A percentile compares a stretch with the other conserved stretches of the same genome.
phyloP scores from a whole-genome alignment of 2,329 filamentous ascomycete species.

The Cladosporium oxysporum region DNA sequence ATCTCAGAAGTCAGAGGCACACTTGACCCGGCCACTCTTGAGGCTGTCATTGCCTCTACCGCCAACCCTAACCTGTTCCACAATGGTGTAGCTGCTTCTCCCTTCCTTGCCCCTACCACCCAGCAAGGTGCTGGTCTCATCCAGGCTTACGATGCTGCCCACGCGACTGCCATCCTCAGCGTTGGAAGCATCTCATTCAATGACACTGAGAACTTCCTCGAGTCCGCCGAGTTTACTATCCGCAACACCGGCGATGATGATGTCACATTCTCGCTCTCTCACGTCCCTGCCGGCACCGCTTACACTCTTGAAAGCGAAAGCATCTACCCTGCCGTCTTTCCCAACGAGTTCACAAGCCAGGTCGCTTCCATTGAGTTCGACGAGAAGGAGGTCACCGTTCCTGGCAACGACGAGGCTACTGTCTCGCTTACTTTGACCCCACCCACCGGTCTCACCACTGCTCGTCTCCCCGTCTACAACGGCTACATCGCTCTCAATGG shows the following conservation, averaged over 20 bases:
- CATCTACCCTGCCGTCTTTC: slow-evolving; percentile 26
- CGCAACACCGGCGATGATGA: slow-evolving; percentile 54
- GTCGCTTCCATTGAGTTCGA: slow-evolving; percentile 28
- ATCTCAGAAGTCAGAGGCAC: slow-evolving; percentile 35
- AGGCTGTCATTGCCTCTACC: slow-evolving; percentile 30
- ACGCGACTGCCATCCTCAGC: slow-evolving; percentile 55
- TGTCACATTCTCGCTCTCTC: slow-evolving; percentile 55
- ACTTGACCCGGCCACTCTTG: slow-evolving; percentile 31
- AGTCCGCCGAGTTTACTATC: slow-evolving; percentile 55
- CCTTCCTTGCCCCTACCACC: slow-evolving; percentile 50
- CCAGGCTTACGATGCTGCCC: slow-evolving; percentile 61
- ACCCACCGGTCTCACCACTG: slow-evolving; percentile 27
- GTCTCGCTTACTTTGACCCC: slow-evolving; percentile 28
- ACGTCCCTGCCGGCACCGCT: slow-evolving; percentile 54
- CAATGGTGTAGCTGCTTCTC: slow-evolving; percentile 30
- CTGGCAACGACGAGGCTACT: slow-evolving; percentile 26
- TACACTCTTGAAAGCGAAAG: slow-evolving; percentile 48
- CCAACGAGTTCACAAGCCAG: slow-evolving; percentile 26
- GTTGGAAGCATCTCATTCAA: slow-evolving; percentile 64
- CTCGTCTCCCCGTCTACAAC: slow-evolving; percentile 37
- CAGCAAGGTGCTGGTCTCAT: slow-evolving; percentile 64
- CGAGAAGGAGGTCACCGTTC: slow-evolving; percentile 22
- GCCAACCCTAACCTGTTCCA: slow-evolving; percentile 34
- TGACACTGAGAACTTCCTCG: slow-evolving; percentile 60
- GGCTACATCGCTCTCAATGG: slow-evolving; percentile 36